Conservation (phyloP, 192 early-diverging fungal genomes). For the Umbelopsis sp. region DNA sequence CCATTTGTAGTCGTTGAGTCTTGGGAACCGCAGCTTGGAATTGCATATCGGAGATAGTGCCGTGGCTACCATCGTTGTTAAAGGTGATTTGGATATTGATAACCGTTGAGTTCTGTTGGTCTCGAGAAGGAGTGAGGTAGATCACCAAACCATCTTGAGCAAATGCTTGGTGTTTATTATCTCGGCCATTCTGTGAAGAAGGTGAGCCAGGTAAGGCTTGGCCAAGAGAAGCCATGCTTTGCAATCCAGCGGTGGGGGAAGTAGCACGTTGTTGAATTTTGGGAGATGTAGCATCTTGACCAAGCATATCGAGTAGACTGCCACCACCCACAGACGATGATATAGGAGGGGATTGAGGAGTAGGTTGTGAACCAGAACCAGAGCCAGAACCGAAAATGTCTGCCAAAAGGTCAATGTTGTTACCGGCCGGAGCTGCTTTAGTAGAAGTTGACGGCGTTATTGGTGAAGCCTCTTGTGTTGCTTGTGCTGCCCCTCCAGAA, state of each 20-base stretch:
- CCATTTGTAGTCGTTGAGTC: constrained; percentile 86
- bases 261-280: neutral
- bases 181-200: constrained; percentile 19
- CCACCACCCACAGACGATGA: constrained; percentile 26
- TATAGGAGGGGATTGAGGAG: constrained; percentile 32
- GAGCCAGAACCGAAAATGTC: constrained; percentile 72
- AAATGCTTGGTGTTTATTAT: constrained; percentile 63
- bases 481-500: constrained; percentile 39
- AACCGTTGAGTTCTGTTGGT: constrained; percentile 55
- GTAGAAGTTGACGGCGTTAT: constrained; percentile 26
- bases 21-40: constrained; percentile 96
- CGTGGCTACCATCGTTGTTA: constrained; percentile 59
- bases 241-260: constrained; percentile 6
- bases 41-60: constrained; percentile 60
- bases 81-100: constrained; percentile 74
- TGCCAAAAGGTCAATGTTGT: constrained; percentile 60
- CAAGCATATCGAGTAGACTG: constrained; percentile 34
- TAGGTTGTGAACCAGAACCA: constrained; percentile 21
- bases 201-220: constrained; percentile 17
- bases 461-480: constrained; percentile 28
- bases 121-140: constrained; percentile 72
- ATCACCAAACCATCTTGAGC: constrained; percentile 78
- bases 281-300: constrained; percentile 18
- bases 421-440: constrained; percentile 24
- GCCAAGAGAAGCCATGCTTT: constrained; percentile 17